phyloP scores from a whole-genome alignment of 1,284 basidiomycete genomes.

The Polyporus tsugae region DNA sequence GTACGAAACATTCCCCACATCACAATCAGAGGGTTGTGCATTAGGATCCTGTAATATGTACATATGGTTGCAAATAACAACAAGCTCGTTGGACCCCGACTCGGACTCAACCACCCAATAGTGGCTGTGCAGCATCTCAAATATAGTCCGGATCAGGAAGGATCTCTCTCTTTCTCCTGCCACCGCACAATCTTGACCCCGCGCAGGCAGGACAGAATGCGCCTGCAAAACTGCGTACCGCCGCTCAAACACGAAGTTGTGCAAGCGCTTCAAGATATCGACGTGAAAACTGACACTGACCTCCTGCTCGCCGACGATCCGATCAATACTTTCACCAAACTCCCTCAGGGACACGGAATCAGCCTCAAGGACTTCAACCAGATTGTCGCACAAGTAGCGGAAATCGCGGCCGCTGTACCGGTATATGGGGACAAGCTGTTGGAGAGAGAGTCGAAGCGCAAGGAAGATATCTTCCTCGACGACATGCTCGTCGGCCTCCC shows the following conservation, averaged over 20 bases:
- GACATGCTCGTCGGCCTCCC: conserved; percentile 50
- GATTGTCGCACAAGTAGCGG: conserved; percentile 49
- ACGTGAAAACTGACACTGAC: conserved; percentile 65
- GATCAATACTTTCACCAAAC: conserved; percentile 55
- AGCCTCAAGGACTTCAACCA: conserved; percentile 55
- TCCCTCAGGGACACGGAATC: conserved; percentile 56
- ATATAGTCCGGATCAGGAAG: background rate
- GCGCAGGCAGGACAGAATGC: conserved; percentile 27
- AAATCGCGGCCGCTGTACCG: conserved; percentile 52
- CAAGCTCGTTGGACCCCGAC: too few relatives aligned
- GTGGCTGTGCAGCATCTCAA: background rate
- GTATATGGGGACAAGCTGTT: conserved; percentile 51
- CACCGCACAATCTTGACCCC: background rate
- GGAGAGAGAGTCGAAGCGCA: conserved; percentile 30
- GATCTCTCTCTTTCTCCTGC: background rate
- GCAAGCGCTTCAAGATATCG: conserved; percentile 46
- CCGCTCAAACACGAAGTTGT: conserved; percentile 43
- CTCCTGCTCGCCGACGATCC: conserved; percentile 59
- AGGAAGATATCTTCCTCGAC: conserved; percentile 38
- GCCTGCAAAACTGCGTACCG: conserved; percentile 35
- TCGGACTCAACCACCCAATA: background rate
- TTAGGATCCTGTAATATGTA: too few relatives aligned
- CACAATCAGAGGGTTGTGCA: too few relatives aligned
- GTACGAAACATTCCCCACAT: too few relatives aligned
- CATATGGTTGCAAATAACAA: too few relatives aligned